These are phyloP conservation scores for Clarireedia hainanense DNA, from an alignment of 2,329 filamentous ascomycete species.

Conservation along the genomic window DNA sequence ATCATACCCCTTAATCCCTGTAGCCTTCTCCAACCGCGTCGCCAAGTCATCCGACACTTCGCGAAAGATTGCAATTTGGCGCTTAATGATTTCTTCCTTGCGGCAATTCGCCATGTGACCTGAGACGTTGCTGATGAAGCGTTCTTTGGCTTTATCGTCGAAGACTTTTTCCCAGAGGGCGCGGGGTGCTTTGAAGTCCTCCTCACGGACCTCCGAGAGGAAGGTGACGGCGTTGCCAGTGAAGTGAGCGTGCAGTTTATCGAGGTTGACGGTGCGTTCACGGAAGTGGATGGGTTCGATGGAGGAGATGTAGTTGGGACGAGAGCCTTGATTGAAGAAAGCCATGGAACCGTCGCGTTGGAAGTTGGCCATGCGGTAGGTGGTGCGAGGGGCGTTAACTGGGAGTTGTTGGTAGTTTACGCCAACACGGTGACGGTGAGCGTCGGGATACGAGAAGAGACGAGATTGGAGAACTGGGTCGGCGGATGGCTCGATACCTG, in stretches of 20 bases:
- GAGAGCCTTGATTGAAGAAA: constrained; percentile 39
- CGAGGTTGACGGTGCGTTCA: constrained; percentile 32
- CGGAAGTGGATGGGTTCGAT: constrained; percentile 27
- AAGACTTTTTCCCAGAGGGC: constrained; percentile 32
- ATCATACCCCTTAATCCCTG: constrained; percentile 51
- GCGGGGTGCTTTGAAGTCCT: constrained; percentile 29
- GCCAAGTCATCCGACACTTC: constrained; percentile 48
- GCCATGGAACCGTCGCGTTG: constrained; percentile 33
- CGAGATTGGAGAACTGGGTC: constrained; percentile 61
- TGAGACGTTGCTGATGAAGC: constrained; percentile 51
- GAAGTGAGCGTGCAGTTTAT: constrained; percentile 41
- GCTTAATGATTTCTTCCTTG: constrained; percentile 44
- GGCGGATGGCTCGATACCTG: constrained; percentile 59
- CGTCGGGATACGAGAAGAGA: constrained; percentile 62
- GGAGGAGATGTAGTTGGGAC: constrained; percentile 36
- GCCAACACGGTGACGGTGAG: constrained; percentile 48
- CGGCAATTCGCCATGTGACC: constrained; percentile 47
- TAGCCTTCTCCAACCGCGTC: constrained; percentile 41
- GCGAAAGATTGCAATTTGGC: constrained; percentile 54
- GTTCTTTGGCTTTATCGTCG: constrained; percentile 45
- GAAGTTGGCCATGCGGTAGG: constrained; percentile 22
- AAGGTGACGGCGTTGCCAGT: constrained; percentile 38
- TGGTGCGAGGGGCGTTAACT: constrained; percentile 29
- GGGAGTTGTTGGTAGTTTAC: constrained; percentile 50
- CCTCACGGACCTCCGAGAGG: constrained; percentile 33